A percentile compares a stretch with the other conserved stretches of the same genome.
Conservation (phyloP, 148 eudicot genomes). For the Fagopyrum homotropicum region DNA sequence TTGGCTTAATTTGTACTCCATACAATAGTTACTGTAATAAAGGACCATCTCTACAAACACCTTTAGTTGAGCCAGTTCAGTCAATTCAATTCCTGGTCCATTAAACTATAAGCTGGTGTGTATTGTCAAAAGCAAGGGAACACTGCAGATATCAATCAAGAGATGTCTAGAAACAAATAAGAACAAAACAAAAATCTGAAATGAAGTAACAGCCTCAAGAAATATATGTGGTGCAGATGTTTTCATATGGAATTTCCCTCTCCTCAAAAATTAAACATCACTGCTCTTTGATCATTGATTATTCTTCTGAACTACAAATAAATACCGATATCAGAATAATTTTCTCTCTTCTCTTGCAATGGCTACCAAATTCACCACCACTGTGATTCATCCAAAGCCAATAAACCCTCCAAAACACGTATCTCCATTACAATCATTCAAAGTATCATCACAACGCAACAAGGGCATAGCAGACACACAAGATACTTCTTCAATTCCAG, state of each 20-base stretch:
- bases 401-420: background rate
- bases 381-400: slow-evolving; percentile 11
- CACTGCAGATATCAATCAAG: background rate
- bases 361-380: slow-evolving; percentile 11
- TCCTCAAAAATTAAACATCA: background rate
- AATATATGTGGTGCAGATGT: slow-evolving; percentile 5
- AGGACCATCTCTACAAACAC: background rate
- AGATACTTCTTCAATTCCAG: background rate
- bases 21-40: background rate
- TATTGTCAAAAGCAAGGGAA: background rate
- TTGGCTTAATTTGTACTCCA: background rate
- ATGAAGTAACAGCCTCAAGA: background rate
- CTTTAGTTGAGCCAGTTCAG: too few relatives aligned
- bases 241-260: background rate
- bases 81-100: too few relatives aligned
- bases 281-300: background rate
- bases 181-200: slow-evolving; percentile 1
- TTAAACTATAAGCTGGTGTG: background rate
- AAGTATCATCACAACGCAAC: slow-evolving; percentile 10
- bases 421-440: background rate
- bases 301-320: background rate
- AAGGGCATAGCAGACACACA: background rate
- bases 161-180: background rate
- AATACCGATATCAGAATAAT: background rate
- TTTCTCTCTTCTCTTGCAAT: background rate